Percentiles rank a stretch among this genome's conserved stretches.
These are phyloP conservation scores for Trichomonas gallinae DNA, from an alignment of 208 protist genomes.

Conservation along the genomic window DNA sequence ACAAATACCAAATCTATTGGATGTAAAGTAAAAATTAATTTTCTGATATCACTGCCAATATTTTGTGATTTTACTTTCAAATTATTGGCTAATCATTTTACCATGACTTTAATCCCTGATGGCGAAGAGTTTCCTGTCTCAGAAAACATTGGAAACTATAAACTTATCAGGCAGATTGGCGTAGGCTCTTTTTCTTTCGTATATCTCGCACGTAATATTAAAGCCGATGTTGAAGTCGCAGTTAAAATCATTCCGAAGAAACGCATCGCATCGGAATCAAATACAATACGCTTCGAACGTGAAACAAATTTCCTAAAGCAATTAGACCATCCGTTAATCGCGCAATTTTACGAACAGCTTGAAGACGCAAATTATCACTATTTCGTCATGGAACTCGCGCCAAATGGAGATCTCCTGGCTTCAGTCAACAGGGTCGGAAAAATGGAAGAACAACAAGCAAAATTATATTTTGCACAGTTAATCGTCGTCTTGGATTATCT, in stretches of 20 bases:
- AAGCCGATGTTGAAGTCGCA: background rate
- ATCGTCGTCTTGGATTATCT: constrained; percentile 22
- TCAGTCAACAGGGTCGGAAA: background rate
- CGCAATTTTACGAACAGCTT: background rate
- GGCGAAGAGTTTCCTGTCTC: background rate
- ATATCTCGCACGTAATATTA: background rate
- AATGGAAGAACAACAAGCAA: constrained; percentile 24
- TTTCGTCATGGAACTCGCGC: constrained; percentile 24
- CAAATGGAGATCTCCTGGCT: constrained; percentile 26
- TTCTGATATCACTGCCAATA: background rate
- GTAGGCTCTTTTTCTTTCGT: background rate
- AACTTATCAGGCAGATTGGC: background rate
- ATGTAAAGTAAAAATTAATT: too few species aligned
- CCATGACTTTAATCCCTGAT: background rate
- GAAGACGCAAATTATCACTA: background rate
- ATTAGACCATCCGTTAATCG: background rate
- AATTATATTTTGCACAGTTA: constrained; percentile 18
- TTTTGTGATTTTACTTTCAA: background rate
- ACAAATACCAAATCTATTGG: too few species aligned
- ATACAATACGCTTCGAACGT: background rate
- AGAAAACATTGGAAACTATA: background rate
- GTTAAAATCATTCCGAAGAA: background rate
- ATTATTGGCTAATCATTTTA: background rate
- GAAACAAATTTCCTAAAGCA: background rate
- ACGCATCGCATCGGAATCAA: background rate